phyloP scores from a whole-genome alignment of 305 asterid species.

The Rubia tinctorum region DNA sequence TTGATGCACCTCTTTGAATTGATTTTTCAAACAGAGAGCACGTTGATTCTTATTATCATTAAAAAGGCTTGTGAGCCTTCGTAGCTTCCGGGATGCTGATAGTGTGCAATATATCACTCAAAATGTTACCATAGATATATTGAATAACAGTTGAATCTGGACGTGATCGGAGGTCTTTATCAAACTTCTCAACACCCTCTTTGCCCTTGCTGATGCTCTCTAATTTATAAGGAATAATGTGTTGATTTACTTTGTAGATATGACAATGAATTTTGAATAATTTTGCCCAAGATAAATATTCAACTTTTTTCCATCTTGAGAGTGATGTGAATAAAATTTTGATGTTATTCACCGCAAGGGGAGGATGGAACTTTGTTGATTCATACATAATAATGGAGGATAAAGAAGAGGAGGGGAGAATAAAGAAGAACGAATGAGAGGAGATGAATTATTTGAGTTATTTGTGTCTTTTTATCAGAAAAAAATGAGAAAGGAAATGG shows the following conservation, averaged over 20 bases:
- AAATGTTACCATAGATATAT: slow-evolving; percentile 12
- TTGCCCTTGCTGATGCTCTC: neutral
- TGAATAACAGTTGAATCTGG: neutral
- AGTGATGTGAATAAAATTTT: slow-evolving; percentile 7
- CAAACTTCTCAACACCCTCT: neutral
- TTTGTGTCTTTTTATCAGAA: no score
- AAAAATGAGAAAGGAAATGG: no score
- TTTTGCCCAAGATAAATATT: slow-evolving; percentile 3
- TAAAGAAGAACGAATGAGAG: no score
- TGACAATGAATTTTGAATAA: slow-evolving; percentile 1
- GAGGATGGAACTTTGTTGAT: slow-evolving; percentile 5
- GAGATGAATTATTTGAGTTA: no score
- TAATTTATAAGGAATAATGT: slow-evolving; percentile 4
- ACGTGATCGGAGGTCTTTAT: neutral
- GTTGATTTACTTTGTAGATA: neutral
- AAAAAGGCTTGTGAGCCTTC: no score
- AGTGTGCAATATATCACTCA: slow-evolving; percentile 6
- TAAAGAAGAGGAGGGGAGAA: no score
- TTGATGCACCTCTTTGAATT: no score
- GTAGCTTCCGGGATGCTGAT: slow-evolving; percentile 4
- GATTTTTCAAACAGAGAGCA: neutral
- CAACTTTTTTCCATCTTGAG: slow-evolving; percentile 14
- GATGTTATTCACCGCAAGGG: slow-evolving; percentile 11
- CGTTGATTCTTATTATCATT: neutral
- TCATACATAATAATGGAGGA: neutral